A percentile compares a stretch with the other conserved stretches of the same genome.
Conservation (phyloP, 2,329 filamentous ascomycete species). For the Phialophora verrucosa region DNA sequence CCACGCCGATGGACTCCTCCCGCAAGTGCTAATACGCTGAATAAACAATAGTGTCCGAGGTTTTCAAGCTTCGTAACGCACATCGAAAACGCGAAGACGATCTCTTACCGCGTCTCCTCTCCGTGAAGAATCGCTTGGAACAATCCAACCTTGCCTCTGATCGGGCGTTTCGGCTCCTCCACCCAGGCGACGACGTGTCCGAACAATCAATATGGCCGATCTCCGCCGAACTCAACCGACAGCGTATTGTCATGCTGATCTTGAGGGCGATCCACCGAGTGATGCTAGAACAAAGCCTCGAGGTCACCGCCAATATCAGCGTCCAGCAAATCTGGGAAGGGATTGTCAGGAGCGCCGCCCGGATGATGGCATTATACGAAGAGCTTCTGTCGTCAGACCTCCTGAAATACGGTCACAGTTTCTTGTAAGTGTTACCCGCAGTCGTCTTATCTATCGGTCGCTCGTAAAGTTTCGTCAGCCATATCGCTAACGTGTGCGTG, state of each 20-base stretch:
- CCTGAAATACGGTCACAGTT: background rate
- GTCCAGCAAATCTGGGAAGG: background rate
- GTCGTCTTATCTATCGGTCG: too few species aligned
- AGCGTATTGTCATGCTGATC: background rate
- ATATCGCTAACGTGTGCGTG: background rate
- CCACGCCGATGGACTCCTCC: background rate
- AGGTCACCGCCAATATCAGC: background rate
- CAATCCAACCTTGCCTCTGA: background rate
- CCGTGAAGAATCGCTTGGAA: background rate
- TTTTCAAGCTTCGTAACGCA: background rate
- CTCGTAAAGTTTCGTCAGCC: too few species aligned
- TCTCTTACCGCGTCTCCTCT: background rate
- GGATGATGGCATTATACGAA: background rate
- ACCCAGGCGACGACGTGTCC: background rate
- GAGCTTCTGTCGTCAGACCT: background rate
- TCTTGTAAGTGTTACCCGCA: background rate
- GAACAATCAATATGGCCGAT: constrained; percentile 5
- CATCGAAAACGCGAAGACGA: background rate
- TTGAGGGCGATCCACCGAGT: background rate
- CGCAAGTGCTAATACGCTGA: background rate
- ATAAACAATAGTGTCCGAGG: background rate
- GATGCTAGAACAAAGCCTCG: background rate
- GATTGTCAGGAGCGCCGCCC: background rate
- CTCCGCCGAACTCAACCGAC: background rate
- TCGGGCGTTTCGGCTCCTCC: background rate